Evolutionary conservation across 1,284 basidiomycete genomes (phyloP).

Genomic region (Ceratobasidium sp.): DNA sequence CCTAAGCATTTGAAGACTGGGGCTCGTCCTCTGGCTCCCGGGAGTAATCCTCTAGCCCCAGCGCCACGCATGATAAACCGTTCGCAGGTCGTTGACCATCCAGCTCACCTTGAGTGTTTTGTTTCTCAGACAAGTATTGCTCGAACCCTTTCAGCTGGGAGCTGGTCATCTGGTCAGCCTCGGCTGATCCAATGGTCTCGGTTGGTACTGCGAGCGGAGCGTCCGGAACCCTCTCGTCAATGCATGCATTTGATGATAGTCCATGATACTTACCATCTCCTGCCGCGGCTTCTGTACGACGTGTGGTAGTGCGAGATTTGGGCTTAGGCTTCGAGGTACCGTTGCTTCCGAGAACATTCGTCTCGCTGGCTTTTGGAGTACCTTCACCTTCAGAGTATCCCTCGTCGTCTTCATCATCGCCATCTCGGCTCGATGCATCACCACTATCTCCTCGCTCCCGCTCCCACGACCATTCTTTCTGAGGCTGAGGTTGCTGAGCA

Average conservation of each 20-base stretch:
- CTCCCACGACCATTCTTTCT: conserved; percentile 35
- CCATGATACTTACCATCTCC: conserved; percentile 8
- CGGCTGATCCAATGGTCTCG: conserved; percentile 2
- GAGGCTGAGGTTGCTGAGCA: conserved; percentile 44
- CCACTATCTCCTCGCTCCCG: conserved; percentile 44
- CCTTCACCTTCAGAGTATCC: conserved; percentile 56
- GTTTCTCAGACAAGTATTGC: conserved; percentile 30
- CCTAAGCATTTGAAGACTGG: conserved; percentile 19
- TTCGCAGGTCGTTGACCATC: conserved; percentile 33
- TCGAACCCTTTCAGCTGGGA: conserved; percentile 12
- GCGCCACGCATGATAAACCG: background rate
- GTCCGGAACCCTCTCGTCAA: background rate
- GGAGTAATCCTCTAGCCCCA: too few relatives aligned
- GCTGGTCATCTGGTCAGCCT: background rate
- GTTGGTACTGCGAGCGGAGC: background rate
- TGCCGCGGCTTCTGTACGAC: conserved; percentile 1
- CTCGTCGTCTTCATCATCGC: conserved; percentile 82
- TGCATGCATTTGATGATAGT: background rate
- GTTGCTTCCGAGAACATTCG: background rate
- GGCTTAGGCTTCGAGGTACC: conserved; percentile 14
- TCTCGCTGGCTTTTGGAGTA: background rate
- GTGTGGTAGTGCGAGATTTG: conserved; percentile 25
- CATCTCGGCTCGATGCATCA: conserved; percentile 66
- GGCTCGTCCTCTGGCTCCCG: conserved; percentile 10
- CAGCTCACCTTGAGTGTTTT: conserved; percentile 36